These are phyloP conservation scores for Leptodontidium sp. DNA, from an alignment of 2,329 filamentous ascomycete genomes.

Conservation along the genomic window DNA sequence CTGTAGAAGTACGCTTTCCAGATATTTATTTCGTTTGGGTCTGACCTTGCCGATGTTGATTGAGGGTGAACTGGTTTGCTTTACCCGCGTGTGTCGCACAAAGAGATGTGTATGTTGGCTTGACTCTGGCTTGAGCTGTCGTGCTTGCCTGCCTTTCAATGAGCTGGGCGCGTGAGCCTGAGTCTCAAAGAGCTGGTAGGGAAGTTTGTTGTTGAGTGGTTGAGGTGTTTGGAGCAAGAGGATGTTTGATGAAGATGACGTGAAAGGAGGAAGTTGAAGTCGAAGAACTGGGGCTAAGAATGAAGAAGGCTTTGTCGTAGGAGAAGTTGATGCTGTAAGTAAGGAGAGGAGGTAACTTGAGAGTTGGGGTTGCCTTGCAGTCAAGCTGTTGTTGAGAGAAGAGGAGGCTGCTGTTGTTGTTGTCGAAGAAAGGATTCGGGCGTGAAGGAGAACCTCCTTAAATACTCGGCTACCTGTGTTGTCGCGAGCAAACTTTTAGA, in stretches of 20 bases:
- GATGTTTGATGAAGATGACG: conserved; percentile 5
- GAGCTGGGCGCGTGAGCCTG: background rate
- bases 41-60: background rate
- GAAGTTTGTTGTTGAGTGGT: background rate
- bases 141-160: conserved; percentile 15
- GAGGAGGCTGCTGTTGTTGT: conserved; percentile 5
- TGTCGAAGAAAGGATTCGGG: background rate
- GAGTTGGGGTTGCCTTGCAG: conserved; percentile 11
- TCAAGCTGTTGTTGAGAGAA: conserved; percentile 8
- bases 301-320: background rate
- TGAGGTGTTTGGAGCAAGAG: background rate
- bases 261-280: background rate
- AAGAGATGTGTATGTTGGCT: conserved; percentile 1
- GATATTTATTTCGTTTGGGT: background rate
- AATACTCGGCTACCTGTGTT: background rate
- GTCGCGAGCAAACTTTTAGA: background rate
- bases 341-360: background rate
- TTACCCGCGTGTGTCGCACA: conserved; percentile 21
- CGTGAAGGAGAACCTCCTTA: background rate
- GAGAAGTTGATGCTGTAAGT: background rate
- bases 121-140: conserved; percentile 20
- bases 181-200: background rate
- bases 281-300: background rate
- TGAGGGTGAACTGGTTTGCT: conserved; percentile 18
- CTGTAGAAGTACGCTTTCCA: background rate